These are phyloP conservation scores for Fusarium floridanum DNA, from an alignment of 2,329 filamentous ascomycete genomes.

Conservation along the genomic window DNA sequence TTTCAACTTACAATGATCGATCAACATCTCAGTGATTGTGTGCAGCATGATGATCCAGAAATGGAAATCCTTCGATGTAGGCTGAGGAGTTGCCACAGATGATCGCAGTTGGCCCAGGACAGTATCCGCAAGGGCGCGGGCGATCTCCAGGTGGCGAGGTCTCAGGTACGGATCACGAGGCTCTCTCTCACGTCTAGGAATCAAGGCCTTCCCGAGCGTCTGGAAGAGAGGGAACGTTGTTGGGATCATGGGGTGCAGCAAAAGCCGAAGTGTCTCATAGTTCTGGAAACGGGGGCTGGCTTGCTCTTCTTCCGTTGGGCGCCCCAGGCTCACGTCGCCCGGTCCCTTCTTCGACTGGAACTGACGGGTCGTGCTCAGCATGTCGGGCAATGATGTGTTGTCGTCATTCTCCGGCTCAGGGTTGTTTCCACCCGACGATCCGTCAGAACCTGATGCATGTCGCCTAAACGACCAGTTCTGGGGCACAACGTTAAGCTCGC, in stretches of 20 bases:
- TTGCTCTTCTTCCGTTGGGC: conserved; percentile 59
- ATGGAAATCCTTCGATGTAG: conserved; percentile 75
- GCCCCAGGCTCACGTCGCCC: conserved; percentile 40
- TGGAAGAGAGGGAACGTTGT: conserved; percentile 90
- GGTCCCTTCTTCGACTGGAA: conserved; percentile 43
- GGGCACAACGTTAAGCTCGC: conserved; percentile 80
- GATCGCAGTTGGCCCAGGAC: conserved; percentile 75
- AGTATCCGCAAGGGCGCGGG: conserved; percentile 77
- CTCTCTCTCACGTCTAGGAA: conserved; percentile 74
- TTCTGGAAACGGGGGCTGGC: conserved; percentile 72
- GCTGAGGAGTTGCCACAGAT: conserved; percentile 57
- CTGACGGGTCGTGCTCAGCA: conserved; percentile 45
- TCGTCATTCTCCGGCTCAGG: conserved; percentile 47
- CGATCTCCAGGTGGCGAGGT: conserved; percentile 67
- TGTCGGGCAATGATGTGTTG: conserved; percentile 49
- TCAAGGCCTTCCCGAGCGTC: conserved; percentile 83
- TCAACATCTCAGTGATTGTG: conserved; percentile 81
- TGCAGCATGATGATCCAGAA: conserved; percentile 88
- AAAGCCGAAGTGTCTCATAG: conserved; percentile 79
- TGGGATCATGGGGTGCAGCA: conserved; percentile 83
- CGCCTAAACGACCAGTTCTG: conserved; percentile 68
- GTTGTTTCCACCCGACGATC: conserved; percentile 27
- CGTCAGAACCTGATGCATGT: conserved; percentile 45
- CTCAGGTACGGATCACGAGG: conserved; percentile 71
- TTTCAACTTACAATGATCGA: conserved; percentile 70